Evolutionary conservation across 2,329 filamentous ascomycete species (phyloP).

Genomic region (Aureobasidium melanogenum): DNA sequence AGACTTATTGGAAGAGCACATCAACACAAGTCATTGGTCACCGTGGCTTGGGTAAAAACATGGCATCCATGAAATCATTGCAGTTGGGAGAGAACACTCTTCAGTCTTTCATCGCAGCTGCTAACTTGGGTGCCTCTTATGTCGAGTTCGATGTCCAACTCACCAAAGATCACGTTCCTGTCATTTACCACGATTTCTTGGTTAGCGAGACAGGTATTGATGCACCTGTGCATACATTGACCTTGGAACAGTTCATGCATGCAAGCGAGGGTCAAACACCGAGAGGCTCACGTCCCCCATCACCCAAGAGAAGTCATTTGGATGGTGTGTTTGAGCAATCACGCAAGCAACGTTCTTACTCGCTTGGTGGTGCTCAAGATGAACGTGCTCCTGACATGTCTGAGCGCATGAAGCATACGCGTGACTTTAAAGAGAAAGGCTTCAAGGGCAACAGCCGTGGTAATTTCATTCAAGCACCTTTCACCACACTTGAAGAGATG

Average conservation of each 20-base stretch:
- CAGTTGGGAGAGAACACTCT: conserved; percentile 96
- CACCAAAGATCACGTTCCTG: conserved; percentile 96
- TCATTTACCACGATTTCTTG: conserved; percentile 97
- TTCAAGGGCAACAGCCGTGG: conserved; percentile 94
- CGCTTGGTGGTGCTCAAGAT: conserved; percentile 45
- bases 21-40: conserved; percentile 76
- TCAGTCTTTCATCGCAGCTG: conserved; percentile 89
- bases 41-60: conserved; percentile 81
- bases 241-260: conserved; percentile 89
- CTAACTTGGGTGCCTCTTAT: conserved; percentile 74
- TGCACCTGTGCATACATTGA: conserved; percentile 89
- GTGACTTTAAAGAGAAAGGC: conserved; percentile 87
- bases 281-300: conserved; percentile 38
- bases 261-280: conserved; percentile 55
- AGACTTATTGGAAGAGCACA: conserved; percentile 94
- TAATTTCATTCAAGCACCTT: conserved; percentile 90
- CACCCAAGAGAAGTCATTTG: conserved; percentile 27
- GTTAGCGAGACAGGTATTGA: conserved; percentile 97
- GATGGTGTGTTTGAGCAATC: conserved; percentile 16
- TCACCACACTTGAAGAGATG: conserved; percentile 89
- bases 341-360: conserved; percentile 46
- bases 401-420: conserved; percentile 94
- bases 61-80: conserved; percentile 70
- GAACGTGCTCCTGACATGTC: conserved; percentile 45
- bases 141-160: conserved; percentile 82